Conservation (phyloP, 371 early-diverging fungal genomes). For the Funneliformis caledonium region DNA sequence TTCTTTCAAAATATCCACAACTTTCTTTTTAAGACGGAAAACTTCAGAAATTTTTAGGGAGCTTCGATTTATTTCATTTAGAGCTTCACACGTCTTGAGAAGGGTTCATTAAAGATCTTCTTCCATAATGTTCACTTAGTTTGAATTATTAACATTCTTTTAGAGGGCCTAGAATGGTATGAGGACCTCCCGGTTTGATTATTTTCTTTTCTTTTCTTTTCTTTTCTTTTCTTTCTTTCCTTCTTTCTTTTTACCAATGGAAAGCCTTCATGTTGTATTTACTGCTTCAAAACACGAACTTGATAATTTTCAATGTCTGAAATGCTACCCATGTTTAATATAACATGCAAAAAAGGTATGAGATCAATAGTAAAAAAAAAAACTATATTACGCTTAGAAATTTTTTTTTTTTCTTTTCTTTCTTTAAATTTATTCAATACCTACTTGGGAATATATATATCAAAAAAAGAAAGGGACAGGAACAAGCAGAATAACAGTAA, state of each 20-base stretch:
- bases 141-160: not conserved
- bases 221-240: not conserved
- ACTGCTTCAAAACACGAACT: conserved; percentile 12
- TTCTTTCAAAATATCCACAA: not conserved
- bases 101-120: conserved; percentile 14
- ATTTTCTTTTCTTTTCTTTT: not conserved
- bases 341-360: conserved; percentile 24
- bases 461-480: conserved; percentile 2
- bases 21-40: not conserved
- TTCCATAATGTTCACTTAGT: not conserved
- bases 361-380: not conserved
- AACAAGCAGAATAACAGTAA: conserved; percentile 15
- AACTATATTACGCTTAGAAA: conserved; percentile 10
- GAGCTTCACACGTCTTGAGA: conserved; percentile 12
- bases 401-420: not conserved
- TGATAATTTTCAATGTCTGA: conserved; percentile 30
- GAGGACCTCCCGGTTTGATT: not conserved
- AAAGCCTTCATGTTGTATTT: conserved; percentile 1
- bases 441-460: conserved; percentile 13
- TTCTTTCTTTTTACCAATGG: not conserved
- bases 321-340: conserved; percentile 10
- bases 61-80: conserved; percentile 11
- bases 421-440: conserved; percentile 21
- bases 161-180: conserved; percentile 2
- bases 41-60: conserved; percentile 4